Conservation (phyloP, 2,329 filamentous ascomycete genomes). For the Paraphoma sp. region DNA sequence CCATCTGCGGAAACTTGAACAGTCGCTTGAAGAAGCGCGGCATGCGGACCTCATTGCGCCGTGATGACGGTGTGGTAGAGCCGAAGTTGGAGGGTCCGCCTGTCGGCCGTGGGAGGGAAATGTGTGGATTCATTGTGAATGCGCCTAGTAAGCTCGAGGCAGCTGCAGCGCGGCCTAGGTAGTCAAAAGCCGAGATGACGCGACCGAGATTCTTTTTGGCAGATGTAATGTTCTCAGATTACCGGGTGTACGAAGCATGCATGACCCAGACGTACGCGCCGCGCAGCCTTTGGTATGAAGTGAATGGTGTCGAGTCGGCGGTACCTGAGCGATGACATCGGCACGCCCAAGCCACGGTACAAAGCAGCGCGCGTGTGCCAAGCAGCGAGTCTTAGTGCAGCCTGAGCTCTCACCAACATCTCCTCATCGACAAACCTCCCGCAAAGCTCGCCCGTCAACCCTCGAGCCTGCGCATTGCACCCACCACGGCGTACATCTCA, state of each 20-base stretch:
- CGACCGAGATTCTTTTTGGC: neutral
- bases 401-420: slow-evolving; percentile 11
- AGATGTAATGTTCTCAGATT: neutral
- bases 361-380: slow-evolving; percentile 20
- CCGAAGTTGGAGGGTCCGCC: slow-evolving; percentile 61
- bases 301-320: slow-evolving; percentile 8
- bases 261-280: slow-evolving; percentile 2
- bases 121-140: slow-evolving; percentile 63
- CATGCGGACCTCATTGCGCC: slow-evolving; percentile 63
- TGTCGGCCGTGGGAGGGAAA: slow-evolving; percentile 65
- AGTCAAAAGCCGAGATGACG: neutral
- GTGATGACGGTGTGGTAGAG: slow-evolving; percentile 54
- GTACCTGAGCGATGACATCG: slow-evolving; percentile 29
- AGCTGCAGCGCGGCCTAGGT: neutral
- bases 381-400: slow-evolving; percentile 8
- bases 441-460: slow-evolving; percentile 14
- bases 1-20: slow-evolving; percentile 77
- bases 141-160: slow-evolving; percentile 3
- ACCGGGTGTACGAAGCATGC: neutral
- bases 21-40: slow-evolving; percentile 72
- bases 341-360: slow-evolving; percentile 14
- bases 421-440: slow-evolving; percentile 3
- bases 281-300: neutral
- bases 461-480: slow-evolving; percentile 19
- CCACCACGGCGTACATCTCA: slow-evolving; percentile 15